Base-by-base conservation (phyloP, 2,329 filamentous ascomycete genomes). In the Neonectria neomacrospora region DNA sequence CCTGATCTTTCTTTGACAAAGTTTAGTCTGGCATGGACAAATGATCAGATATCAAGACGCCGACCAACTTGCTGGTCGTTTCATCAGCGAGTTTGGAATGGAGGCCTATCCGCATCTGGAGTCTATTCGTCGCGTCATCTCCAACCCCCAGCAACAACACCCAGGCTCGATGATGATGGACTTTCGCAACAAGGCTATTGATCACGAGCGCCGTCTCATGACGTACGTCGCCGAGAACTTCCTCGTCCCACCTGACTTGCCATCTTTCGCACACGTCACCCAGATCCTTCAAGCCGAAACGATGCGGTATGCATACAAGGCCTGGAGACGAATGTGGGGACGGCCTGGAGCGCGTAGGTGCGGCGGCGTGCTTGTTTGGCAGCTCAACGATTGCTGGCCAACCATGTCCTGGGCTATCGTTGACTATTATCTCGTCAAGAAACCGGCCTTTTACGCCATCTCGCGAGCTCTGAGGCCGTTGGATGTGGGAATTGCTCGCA, bases 31-130 rank as follows among this genome's bases (percentile, higher is more conserved):
- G 92, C 92, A 94, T 71, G 91, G 91, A 12, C 89, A 61, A 3
- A 71, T 73, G 23, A 88, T 92, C 67, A 90, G 90, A 63, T 94
- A 94, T 70, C 92, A 94, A 73, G 88, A 91, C 65, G 92, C 89
- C 56, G 86, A 90, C 67, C 86, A 85, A 22, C 83, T 94, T 1
- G 86, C 86, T 12, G 91, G 91, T 7, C 86, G 92, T 1, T 94
- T 95, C 78, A 90, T 93, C 61, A 91, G 89, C 67, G 92, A 95
- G 73, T 95, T 94, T 68, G 92, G 92, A 62, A 93, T 95, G 90
- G 68, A 71, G 20, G 71, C 73, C 6, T 74, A 70, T 74, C 93
- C 93, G 0, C 87, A 91, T 73, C 83, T 93, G 66, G 83, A 88
- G 54, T 94, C 92, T 0, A 89, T 93, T 64, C 85, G 88, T 47